Evolutionary conservation across 257 asterid species (phyloP).

Genomic region (Solanum gracilifrons): DNA sequence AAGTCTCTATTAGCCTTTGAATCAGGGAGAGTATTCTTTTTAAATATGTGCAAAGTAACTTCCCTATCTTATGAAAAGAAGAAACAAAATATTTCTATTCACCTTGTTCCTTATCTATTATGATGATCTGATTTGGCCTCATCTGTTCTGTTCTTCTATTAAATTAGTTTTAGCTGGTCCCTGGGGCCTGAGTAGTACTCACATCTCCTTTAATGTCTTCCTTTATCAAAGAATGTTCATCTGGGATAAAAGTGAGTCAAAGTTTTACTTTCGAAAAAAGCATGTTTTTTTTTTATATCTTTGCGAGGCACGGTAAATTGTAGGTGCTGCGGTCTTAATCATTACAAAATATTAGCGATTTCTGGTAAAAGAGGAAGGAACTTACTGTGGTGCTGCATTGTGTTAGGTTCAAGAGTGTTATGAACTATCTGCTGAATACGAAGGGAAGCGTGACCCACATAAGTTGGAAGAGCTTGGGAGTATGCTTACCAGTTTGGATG

Average conservation of each 20-base stretch:
- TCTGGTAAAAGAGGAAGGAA: background rate
- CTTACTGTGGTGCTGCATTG: background rate
- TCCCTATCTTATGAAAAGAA: background rate
- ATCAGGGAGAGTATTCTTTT: background rate
- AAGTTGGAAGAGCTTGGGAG: constrained; percentile 88
- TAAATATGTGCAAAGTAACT: background rate
- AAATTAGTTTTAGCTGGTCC: background rate
- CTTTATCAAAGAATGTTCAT: background rate
- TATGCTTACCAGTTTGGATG: constrained; percentile 81
- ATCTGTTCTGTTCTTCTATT: background rate
- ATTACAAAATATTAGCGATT: background rate
- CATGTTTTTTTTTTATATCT: background rate
- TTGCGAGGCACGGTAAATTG: background rate
- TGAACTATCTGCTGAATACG: constrained; percentile 86
- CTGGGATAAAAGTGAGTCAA: background rate
- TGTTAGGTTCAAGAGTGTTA: constrained; percentile 86
- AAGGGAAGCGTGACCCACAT: constrained; percentile 51
- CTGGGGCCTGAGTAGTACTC: background rate
- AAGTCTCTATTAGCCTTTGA: background rate
- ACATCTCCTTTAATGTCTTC: background rate
- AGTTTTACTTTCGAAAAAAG: background rate
- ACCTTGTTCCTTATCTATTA: background rate
- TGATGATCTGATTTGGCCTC: background rate
- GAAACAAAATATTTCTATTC: background rate
- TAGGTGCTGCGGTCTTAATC: background rate